phyloP scores from a whole-genome alignment of 176 grass and related monocot genomes.

The Bothriochloa decipiens region DNA sequence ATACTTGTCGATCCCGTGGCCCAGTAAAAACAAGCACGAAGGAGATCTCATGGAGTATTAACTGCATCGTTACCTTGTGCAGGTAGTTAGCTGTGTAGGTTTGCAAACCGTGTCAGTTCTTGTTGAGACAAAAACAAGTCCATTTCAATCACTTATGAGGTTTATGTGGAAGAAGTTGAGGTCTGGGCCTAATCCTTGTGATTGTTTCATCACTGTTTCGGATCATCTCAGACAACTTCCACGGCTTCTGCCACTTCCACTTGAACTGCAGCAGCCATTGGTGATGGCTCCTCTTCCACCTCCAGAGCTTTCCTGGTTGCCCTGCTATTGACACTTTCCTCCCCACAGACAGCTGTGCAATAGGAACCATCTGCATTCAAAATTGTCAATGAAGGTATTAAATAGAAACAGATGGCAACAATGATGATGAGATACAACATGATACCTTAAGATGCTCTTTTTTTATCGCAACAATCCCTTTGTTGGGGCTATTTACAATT shows the following conservation, averaged over 20 bases:
- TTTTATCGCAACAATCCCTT: conserved; percentile 58
- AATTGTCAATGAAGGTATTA: conserved; percentile 10
- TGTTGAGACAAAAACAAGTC: conserved; percentile 42
- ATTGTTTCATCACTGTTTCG: conserved; percentile 86
- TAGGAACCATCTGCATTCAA: conserved; percentile 84
- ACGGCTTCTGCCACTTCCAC: conserved; percentile 99
- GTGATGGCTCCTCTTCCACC: conserved; percentile 99
- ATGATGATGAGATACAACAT: conserved; percentile 2
- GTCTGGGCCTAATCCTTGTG: conserved; percentile 71
- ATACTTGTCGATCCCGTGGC: conserved; percentile 66
- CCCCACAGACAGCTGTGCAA: conserved; percentile 58
- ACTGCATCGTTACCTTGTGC: conserved; percentile 56
- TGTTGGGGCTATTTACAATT: conserved; percentile 87
- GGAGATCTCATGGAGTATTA: conserved; percentile 54
- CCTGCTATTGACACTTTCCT: conserved; percentile 75
- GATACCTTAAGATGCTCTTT: conserved; percentile 74
- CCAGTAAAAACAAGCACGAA: conserved; percentile 65
- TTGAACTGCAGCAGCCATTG: conserved; percentile 98
- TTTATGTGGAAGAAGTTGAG: conserved; percentile 52
- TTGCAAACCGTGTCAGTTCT: conserved; percentile 51
- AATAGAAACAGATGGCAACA: not conserved
- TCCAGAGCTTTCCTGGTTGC: conserved; percentile 94
- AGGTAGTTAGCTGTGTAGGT: conserved; percentile 65
- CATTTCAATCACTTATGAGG: conserved; percentile 63
- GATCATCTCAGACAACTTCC: conserved; percentile 93